Evolutionary conservation across 352 stramenopile genomes (phyloP).

Genomic region (Pythium rhizo-oryzae): DNA sequence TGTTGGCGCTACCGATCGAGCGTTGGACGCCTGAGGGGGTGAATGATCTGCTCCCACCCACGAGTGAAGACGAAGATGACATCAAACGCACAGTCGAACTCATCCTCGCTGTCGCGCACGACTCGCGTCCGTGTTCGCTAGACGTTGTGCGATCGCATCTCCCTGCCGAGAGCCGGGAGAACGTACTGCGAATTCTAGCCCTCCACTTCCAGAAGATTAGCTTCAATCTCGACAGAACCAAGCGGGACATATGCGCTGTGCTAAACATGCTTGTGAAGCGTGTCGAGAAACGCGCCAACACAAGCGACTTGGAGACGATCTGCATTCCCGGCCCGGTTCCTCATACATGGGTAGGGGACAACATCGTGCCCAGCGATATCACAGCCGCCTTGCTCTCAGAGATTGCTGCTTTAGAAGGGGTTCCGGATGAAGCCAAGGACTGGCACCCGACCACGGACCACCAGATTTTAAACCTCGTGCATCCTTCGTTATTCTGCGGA

Average conservation of each 20-base stretch:
- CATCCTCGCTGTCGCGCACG: neutral
- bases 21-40: neutral
- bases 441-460: slow-evolving; percentile 51
- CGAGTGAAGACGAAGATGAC: neutral
- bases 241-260: neutral
- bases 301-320: too few species aligned
- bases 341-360: slow-evolving; percentile 32
- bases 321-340: neutral
- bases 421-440: slow-evolving; percentile 43
- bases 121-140: neutral
- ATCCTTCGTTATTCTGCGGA: slow-evolving; percentile 65
- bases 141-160: neutral
- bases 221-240: neutral
- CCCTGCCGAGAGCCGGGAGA: neutral
- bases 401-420: slow-evolving; percentile 34
- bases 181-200: neutral
- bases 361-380: slow-evolving; percentile 20
- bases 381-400: too few species aligned
- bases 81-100: neutral
- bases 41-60: neutral
- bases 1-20: neutral
- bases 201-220: slow-evolving; percentile 5
- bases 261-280: neutral
- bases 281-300: neutral
- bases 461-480: slow-evolving; percentile 58